Percentiles rank a stretch among this genome's conserved stretches.
Evolutionary conservation across 805 yeast genomes (phyloP).

Genomic region (Wickerhamiella australiensis): DNA sequence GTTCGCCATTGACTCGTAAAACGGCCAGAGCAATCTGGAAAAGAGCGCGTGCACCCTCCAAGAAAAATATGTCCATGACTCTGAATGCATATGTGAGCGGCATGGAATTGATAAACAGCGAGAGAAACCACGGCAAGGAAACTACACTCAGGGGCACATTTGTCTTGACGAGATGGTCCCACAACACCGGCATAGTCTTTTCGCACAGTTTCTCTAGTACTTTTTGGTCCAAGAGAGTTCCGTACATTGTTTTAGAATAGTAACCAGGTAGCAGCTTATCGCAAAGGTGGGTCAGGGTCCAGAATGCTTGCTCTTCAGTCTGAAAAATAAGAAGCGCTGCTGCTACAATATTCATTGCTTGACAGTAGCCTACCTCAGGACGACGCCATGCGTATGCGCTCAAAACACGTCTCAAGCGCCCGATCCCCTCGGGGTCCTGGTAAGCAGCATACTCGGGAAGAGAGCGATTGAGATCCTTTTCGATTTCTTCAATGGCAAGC

Average conservation of each 20-base stretch:
- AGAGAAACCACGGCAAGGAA: constrained; percentile 91
- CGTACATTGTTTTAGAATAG: constrained; percentile 95
- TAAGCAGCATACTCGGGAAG: constrained; percentile 94
- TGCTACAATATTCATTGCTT: constrained; percentile 83
- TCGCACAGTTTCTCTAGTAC: constrained; percentile 86
- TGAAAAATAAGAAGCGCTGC: constrained; percentile 45
- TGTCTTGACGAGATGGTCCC: constrained; percentile 63
- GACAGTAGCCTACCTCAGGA: constrained; percentile 96
- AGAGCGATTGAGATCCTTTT: constrained; percentile 87
- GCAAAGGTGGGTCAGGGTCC: constrained; percentile 75
- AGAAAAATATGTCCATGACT: constrained; percentile 77
- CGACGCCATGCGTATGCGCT: constrained; percentile 95
- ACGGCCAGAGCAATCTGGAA: constrained; percentile 92
- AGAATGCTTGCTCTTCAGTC: constrained; percentile 96
- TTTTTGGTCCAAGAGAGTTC: constrained; percentile 83
- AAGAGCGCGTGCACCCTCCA: constrained; percentile 77
- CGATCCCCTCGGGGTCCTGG: constrained; percentile 76
- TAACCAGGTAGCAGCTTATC: constrained; percentile 87
- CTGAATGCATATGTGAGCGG: constrained; percentile 88
- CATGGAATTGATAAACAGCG: constrained; percentile 82
- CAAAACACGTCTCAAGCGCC: constrained; percentile 69
- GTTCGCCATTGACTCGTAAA: constrained; percentile 79
- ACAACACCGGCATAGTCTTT: constrained; percentile 75
- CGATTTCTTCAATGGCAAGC: constrained; percentile 89
- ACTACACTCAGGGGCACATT: constrained; percentile 91